A percentile compares a stretch with the other conserved stretches of the same genome.
phyloP scores from a whole-genome alignment of 2,329 filamentous ascomycete species.

The Talaromyces rugulosus region DNA sequence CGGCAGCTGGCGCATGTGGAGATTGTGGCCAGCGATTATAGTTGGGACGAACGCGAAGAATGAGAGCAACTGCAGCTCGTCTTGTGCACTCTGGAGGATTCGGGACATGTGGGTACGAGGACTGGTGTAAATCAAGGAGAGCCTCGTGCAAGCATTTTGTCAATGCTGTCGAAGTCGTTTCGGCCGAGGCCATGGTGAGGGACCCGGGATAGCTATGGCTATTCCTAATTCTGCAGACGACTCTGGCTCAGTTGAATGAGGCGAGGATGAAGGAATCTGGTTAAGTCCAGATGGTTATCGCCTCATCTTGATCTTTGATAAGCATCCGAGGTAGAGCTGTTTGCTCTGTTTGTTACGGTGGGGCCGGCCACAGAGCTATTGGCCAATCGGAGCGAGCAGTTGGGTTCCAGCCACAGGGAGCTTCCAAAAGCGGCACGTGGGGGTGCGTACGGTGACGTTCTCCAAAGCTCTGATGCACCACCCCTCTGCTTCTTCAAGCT shows the following conservation, averaged over 20 bases:
- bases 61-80: slow-evolving; percentile 62
- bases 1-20: slow-evolving; percentile 10
- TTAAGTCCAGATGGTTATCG: no score
- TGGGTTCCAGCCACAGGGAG: background rate
- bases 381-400: slow-evolving; percentile 1
- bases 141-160: slow-evolving; percentile 28
- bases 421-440: slow-evolving; percentile 6
- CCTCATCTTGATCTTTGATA: background rate
- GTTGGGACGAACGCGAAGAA: slow-evolving; percentile 59
- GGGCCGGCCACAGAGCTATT: background rate
- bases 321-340: background rate
- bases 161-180: slow-evolving; percentile 14
- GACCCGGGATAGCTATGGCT: background rate
- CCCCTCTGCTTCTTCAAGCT: background rate
- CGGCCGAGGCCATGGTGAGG: background rate
- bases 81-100: slow-evolving; percentile 49
- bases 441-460: background rate
- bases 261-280: no score
- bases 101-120: slow-evolving; percentile 40
- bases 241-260: background rate
- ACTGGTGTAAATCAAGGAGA: slow-evolving; percentile 28
- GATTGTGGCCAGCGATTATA: slow-evolving; percentile 50
- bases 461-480: background rate
- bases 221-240: background rate
- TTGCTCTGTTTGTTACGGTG: slow-evolving; percentile 7